Evolutionary conservation across 2,329 filamentous ascomycete genomes (phyloP), one percentile per base, ranked within the genome.

Genomic region (Beauveria pseudobassiana): DNA sequence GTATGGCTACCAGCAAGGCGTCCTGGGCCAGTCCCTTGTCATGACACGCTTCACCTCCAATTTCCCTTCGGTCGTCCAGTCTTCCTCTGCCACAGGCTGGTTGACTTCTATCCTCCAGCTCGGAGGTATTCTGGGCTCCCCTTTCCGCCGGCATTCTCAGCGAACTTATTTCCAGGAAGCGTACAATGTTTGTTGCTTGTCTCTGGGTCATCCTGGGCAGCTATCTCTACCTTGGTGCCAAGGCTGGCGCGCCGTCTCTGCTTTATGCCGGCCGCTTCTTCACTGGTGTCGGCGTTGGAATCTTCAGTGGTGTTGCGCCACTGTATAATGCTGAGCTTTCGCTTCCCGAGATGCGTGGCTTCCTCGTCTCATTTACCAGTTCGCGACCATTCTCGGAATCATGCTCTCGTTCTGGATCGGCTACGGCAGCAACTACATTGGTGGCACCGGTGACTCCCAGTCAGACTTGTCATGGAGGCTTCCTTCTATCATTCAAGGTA

Each of bases 311-410:
- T 59, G 76, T 76, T 66, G 69, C 70, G 7, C 78, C 79, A 1
- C 66, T 81, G 0, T 82, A 82, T 67, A 80, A 80, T 53, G 77
- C 79, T 28, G 82, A 84, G 67, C 73, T 80, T 5, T 80, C 82
- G 1, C 80, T 85, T 10, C 86, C 87, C 1, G 86, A 89, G 69
- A 79, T 88, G n/a, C 78, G 87, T 62, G 87, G 87, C 43, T 81
- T 85, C 18, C 77, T 89, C 2, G 84, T 89, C 16, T 84, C 82
- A 6, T 77, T 88, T 86, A 89, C 63, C 86, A 87, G 64, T 78
- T 89, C 18, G 82, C 83, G 5, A 87, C 84, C 62, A 83, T 80
- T 5, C 75, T 83, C 34, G 82, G 82, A 20, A 82, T 85, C 58
- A 78, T 80, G 76, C 74, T 82, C 24, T 77, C 75, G 0, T 80